Evolutionary conservation across 306 rosid genomes (phyloP).

Genomic region (Quercus rubra): DNA sequence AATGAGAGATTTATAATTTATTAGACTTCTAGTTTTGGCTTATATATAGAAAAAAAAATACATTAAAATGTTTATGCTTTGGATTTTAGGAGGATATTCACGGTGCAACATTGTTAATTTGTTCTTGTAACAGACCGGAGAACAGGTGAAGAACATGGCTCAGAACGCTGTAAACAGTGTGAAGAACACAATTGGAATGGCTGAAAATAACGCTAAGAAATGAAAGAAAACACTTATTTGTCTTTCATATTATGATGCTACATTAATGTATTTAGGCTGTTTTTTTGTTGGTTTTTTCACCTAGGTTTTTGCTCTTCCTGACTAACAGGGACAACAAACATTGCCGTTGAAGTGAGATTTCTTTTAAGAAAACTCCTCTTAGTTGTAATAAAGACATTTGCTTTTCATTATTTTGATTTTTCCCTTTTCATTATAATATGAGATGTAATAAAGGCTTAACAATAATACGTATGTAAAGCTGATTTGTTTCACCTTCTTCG

Average conservation of each 20-base stretch:
- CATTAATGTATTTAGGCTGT: slow-evolving; percentile 19
- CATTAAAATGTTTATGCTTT: too few species aligned
- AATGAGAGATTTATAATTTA: too few species aligned
- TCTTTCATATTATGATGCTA: slow-evolving; percentile 1
- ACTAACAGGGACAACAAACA: slow-evolving; percentile 27
- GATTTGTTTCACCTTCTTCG: neutral
- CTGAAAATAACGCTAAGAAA: slow-evolving; percentile 21
- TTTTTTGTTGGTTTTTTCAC: neutral
- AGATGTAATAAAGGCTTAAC: slow-evolving; percentile 1
- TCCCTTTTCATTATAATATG: neutral
- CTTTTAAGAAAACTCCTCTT: neutral
- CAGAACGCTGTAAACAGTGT: slow-evolving; percentile 55
- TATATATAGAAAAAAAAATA: too few species aligned
- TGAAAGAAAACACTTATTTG: slow-evolving; percentile 4
- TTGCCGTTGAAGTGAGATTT: neutral
- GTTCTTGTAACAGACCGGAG: slow-evolving; percentile 45
- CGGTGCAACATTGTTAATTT: neutral
- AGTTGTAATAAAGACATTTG: slow-evolving; percentile 20
- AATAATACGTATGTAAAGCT: neutral
- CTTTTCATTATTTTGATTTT: neutral
- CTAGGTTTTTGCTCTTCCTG: slow-evolving; percentile 21
- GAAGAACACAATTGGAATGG: slow-evolving; percentile 64
- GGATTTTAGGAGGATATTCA: neutral
- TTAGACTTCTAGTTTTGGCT: too few species aligned
- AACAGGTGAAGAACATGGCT: slow-evolving; percentile 57